Percentiles rank a stretch among this genome's conserved stretches.
phyloP scores from a whole-genome alignment of 495 filamentous ascomycete genomes.

The Articulospora tetracladia region DNA sequence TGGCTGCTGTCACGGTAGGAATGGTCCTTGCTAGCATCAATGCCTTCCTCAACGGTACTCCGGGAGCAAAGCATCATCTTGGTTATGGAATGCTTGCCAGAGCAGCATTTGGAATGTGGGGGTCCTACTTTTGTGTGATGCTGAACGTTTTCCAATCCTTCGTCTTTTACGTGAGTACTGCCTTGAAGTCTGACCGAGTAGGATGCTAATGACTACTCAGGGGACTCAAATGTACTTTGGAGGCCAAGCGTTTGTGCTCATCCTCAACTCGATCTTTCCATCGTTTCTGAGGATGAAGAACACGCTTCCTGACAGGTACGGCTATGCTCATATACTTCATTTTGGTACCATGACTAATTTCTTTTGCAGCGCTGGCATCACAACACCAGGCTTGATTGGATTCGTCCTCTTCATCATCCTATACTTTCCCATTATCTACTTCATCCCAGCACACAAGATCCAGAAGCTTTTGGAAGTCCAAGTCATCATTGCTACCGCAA shows the following conservation, averaged over 20 bases:
- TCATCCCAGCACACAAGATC: slow-evolving; percentile 36
- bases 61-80: slow-evolving; percentile 9
- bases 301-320: slow-evolving; percentile 10
- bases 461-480: slow-evolving; percentile 22
- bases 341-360: not conserved
- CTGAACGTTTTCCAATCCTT: slow-evolving; percentile 8
- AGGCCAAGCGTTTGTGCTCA: slow-evolving; percentile 8
- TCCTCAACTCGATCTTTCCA: slow-evolving; percentile 5
- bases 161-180: slow-evolving; percentile 57
- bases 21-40: not conserved
- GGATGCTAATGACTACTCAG: not conserved
- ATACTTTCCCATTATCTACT: slow-evolving; percentile 11
- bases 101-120: slow-evolving; percentile 6
- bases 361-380: slow-evolving; percentile 19
- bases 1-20: not conserved
- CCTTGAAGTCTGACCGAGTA: not conserved
- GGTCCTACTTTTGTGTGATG: slow-evolving; percentile 6
- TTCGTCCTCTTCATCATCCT: slow-evolving; percentile 11
- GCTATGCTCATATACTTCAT: no score
- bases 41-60: slow-evolving; percentile 1
- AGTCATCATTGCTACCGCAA: not conserved
- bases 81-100: slow-evolving; percentile 6
- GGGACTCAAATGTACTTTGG: slow-evolving; percentile 60
- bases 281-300: slow-evolving; percentile 7
- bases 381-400: slow-evolving; percentile 27